Conservation (phyloP, 176 grass and related monocot genomes). For the Eleusine coracana region DNA sequence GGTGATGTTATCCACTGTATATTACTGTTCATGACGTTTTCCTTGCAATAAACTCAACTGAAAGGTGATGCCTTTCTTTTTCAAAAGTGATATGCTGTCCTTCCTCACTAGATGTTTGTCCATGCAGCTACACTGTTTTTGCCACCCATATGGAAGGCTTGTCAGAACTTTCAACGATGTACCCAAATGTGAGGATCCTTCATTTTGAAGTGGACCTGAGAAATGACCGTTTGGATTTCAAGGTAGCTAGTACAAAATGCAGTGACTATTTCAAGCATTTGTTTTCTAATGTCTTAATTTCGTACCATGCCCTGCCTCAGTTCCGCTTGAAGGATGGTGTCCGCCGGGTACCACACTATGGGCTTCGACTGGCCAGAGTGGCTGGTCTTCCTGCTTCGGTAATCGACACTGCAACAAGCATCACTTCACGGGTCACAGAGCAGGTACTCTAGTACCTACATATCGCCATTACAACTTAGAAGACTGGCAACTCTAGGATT, state of each 20-base stretch:
- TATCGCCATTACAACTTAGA: background rate
- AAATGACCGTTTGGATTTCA: conserved; percentile 90
- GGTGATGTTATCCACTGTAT: background rate
- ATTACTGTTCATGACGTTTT: background rate
- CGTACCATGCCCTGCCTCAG: conserved; percentile 28
- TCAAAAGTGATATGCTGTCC: background rate
- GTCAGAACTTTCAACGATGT: conserved; percentile 85
- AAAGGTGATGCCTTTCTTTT: background rate
- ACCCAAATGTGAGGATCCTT: conserved; percentile 96
- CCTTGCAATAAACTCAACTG: background rate
- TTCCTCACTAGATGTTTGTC: conserved; percentile 6
- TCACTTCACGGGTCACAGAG: conserved; percentile 78
- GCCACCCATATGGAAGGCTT: conserved; percentile 93
- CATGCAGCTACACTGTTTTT: conserved; percentile 82
- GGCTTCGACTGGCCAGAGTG: conserved; percentile 80
- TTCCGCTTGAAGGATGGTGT: conserved; percentile 80
- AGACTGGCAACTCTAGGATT: background rate
- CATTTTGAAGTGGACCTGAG: conserved; percentile 89
- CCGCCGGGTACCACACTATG: conserved; percentile 71
- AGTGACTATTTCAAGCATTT: background rate
- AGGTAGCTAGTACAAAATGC: conserved; percentile 48
- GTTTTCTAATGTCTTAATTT: conserved; percentile 22
- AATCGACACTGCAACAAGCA: conserved; percentile 64
- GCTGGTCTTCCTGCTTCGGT: conserved; percentile 81
- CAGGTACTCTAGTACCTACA: conserved; percentile 52